Evolutionary conservation across 768 basidiomycete genomes (phyloP).

Genomic region (Solioccasus polychromus): DNA sequence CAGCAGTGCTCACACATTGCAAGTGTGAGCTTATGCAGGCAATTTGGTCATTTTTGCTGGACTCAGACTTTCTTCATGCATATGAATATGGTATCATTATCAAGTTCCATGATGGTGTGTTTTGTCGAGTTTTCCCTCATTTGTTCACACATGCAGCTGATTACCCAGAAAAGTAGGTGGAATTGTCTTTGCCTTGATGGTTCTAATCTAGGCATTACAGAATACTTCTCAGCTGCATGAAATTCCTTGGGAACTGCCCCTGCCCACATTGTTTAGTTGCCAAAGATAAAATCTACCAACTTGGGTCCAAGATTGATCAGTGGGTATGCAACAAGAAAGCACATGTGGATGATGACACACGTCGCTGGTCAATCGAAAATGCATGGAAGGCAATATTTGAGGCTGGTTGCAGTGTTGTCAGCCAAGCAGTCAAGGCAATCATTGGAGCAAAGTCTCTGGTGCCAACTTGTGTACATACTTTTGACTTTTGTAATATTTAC

Average conservation of each 20-base stretch:
- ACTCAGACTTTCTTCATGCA: slow-evolving; percentile 22
- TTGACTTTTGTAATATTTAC: background rate
- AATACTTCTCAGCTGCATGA: slow-evolving; percentile 17
- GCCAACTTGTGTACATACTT: background rate
- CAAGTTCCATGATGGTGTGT: slow-evolving; percentile 17
- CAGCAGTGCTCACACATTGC: slow-evolving; percentile 12
- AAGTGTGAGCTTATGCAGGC: slow-evolving; percentile 25
- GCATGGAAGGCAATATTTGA: background rate
- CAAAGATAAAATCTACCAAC: background rate
- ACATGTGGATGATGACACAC: background rate
- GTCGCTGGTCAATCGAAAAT: background rate
- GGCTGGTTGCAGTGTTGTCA: background rate
- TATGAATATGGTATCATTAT: slow-evolving; percentile 22
- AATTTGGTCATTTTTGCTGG: slow-evolving; percentile 18
- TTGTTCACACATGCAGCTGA: slow-evolving; percentile 29
- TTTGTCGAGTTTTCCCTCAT: slow-evolving; percentile 6
- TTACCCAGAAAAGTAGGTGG: slow-evolving; percentile 36
- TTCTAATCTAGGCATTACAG: slow-evolving; percentile 1
- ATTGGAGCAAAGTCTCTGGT: background rate
- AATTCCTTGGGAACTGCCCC: slow-evolving; percentile 16
- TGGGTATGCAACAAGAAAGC: background rate
- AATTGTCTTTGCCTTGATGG: background rate
- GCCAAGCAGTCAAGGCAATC: background rate
- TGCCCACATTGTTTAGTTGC: slow-evolving; percentile 18
- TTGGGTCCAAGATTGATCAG: background rate